A percentile compares a stretch with the other conserved stretches of the same genome.
These are phyloP conservation scores for Trypanosoma grayi DNA, from an alignment of 208 protist species.

Conservation along the genomic window DNA sequence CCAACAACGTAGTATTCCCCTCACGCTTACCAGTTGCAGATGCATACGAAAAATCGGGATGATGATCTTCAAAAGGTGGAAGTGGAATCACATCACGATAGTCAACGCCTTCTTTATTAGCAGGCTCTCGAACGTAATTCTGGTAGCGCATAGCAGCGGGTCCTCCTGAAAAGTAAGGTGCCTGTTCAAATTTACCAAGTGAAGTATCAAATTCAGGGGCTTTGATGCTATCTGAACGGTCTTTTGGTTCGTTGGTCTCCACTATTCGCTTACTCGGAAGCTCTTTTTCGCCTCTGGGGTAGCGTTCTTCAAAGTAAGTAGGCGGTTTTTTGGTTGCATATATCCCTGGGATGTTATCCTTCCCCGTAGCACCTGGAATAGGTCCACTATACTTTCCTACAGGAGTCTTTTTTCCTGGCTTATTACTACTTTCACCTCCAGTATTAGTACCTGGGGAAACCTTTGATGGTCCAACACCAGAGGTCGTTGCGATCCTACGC, in stretches of 20 bases:
- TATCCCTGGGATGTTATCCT: constrained; percentile 59
- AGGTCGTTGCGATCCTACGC: background rate
- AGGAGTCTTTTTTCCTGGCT: background rate
- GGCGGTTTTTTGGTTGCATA: constrained; percentile 39
- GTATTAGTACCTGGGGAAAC: constrained; percentile 10
- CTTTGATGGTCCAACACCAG: constrained; percentile 17
- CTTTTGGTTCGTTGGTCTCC: constrained; percentile 39
- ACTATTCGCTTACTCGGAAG: constrained; percentile 33
- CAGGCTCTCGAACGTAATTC: constrained; percentile 64
- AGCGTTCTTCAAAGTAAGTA: constrained; percentile 73
- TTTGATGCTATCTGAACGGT: constrained; percentile 75
- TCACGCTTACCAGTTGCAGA: constrained; percentile 77
- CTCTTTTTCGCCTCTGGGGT: constrained; percentile 38
- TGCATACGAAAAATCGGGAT: constrained; percentile 74
- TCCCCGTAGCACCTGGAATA: constrained; percentile 42
- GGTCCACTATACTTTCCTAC: constrained; percentile 32
- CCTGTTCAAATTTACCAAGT: constrained; percentile 80
- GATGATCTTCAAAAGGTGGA: constrained; percentile 70
- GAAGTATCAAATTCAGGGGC: constrained; percentile 74
- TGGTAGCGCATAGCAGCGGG: constrained; percentile 80
- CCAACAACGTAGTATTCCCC: constrained; percentile 62
- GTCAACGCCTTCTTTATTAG: constrained; percentile 53
- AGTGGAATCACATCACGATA: constrained; percentile 55
- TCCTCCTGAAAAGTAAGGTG: constrained; percentile 76
- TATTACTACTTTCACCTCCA: background rate